Evolutionary conservation across 2,329 filamentous ascomycete genomes (phyloP), one percentile per base, ranked within the genome.

Genomic region (Fonsecaea monophora): DNA sequence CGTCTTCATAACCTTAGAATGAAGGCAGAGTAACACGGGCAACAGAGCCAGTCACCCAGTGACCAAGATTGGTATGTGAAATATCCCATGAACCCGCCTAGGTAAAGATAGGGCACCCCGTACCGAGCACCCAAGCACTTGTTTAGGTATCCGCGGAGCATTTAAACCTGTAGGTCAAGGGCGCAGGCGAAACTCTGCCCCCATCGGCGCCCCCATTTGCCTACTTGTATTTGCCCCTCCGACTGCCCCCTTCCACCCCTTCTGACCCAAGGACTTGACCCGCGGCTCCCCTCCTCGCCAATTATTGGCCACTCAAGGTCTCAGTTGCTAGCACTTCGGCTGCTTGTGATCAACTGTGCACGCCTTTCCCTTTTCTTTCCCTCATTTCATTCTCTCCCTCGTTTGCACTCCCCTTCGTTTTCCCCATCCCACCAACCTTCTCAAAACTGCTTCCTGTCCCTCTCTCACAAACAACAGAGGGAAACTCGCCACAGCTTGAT

Each of bases 401-500:
- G 45, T 50, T 50, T 50, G 21, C 45, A 25, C 45, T 50, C 45
- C 45, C 45, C 25, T 50, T 50, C 54, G 40, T 62, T 53, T 53
- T 34, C 60, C 60, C 60, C 48, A 42, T 53, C 67, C 48, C 63
- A 56, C 66, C 65, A 53, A 34, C 54, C 34, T 42, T 55, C 54
- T 58, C 35, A 57, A 53, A 62, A 25, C 59, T 38, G 53, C 45
- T 10, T 50, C 45, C 48, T 45, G 40, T 60, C 42, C 10, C 53
- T 45, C 35, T 50, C 48, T 57, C 53, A 42, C 45, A 50, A 25
- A 3, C 45, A 50, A 50, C 18, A 21, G 45, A 13, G 9, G 37
- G 9, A 38, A 48, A 38, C 53, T 62, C 7, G 45, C 64, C 40
- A 42, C 37, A 66, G 60, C 67, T 66, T 62, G 60, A 68, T 50